Evolutionary conservation across 2,329 filamentous ascomycete species (phyloP).

Genomic region (Ophiostoma angusticollis): DNA sequence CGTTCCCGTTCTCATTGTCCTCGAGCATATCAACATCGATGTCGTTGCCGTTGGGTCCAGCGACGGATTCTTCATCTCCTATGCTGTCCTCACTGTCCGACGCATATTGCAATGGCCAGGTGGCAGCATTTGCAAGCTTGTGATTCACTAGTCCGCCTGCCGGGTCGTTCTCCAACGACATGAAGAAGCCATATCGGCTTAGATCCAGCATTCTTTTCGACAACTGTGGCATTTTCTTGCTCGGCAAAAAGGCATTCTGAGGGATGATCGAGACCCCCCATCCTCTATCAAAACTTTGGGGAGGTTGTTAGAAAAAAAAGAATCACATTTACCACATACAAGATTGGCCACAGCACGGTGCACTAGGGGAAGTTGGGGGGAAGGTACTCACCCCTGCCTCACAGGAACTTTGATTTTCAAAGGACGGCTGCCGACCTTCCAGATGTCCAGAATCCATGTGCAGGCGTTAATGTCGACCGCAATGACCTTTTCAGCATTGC

Average conservation of each 20-base stretch:
- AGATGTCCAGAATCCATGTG: conserved; percentile 40
- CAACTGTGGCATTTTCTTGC: neutral
- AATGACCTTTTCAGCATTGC: conserved; percentile 36
- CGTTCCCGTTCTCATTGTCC: neutral
- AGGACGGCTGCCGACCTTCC: conserved; percentile 24
- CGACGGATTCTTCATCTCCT: no score
- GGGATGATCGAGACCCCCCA: conserved; percentile 39
- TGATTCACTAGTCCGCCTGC: neutral
- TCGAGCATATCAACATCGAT: neutral
- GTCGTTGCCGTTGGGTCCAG: no score
- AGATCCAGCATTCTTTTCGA: neutral
- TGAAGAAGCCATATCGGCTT: neutral
- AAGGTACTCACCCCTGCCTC: neutral
- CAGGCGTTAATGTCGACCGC: conserved; percentile 38
- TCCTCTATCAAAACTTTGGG: conserved; percentile 19
- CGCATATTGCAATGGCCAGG: neutral
- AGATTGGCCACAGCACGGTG: no score
- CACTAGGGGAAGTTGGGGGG: neutral
- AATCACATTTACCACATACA: no score
- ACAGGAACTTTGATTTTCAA: conserved; percentile 14
- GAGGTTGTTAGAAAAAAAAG: neutral
- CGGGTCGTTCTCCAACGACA: conserved; percentile 6
- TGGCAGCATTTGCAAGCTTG: neutral
- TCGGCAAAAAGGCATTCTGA: neutral
- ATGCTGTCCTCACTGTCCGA: neutral